Evolutionary conservation across 192 early-diverging fungal species (phyloP).

Genomic region (Podila epicladia): DNA sequence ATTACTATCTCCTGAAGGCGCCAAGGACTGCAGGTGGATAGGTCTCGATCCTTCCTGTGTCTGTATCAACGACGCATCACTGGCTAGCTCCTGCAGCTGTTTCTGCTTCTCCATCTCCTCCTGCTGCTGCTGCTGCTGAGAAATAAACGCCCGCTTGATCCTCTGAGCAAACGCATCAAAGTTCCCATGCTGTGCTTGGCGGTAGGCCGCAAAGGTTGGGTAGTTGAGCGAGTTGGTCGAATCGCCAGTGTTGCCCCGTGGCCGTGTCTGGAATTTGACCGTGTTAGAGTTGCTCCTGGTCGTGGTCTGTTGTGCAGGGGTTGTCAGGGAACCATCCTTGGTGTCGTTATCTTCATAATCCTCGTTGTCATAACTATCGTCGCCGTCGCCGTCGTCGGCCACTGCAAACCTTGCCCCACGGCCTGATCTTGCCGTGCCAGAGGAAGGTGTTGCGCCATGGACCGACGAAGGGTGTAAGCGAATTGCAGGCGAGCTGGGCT

Average conservation of each 20-base stretch:
- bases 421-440: not conserved
- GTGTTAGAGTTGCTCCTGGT: conserved; percentile 3
- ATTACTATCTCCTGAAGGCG: too few relatives aligned
- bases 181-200: conserved; percentile 33
- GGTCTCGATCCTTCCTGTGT: too few relatives aligned
- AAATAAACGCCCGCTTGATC: conserved; percentile 30
- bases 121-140: conserved; percentile 21
- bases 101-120: too few relatives aligned
- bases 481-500: conserved; percentile 22
- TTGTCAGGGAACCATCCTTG: too few relatives aligned
- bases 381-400: not conserved
- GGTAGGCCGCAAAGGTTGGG: conserved; percentile 43
- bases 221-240: conserved; percentile 25
- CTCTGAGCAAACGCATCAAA: conserved; percentile 40
- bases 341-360: too few relatives aligned
- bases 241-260: conserved; percentile 31
- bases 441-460: not conserved
- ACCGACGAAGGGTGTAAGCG: conserved; percentile 15
- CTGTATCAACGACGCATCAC: too few relatives aligned
- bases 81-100: too few relatives aligned
- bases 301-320: not conserved
- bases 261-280: conserved; percentile 38
- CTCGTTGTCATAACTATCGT: not conserved
- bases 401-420: conserved; percentile 17
- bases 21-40: too few relatives aligned